phyloP scores from a whole-genome alignment of 371 early-diverging fungal species.

The Apophysomyces sp. region DNA sequence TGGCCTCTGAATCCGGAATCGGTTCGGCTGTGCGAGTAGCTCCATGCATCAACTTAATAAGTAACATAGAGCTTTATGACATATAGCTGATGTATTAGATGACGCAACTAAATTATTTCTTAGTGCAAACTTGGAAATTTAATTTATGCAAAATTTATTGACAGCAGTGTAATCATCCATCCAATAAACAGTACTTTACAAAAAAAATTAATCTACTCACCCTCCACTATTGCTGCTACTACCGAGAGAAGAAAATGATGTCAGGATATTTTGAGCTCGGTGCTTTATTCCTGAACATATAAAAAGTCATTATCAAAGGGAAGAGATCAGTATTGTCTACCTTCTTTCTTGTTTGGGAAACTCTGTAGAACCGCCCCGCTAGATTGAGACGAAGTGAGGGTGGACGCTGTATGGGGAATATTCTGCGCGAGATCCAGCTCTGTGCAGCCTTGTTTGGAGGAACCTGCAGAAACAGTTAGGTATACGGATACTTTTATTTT shows the following conservation, averaged over 20 bases:
- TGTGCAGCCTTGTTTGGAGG: conserved; percentile 27
- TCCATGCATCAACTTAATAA: too few relatives aligned
- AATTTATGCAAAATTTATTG: too few relatives aligned
- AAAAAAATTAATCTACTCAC: not conserved
- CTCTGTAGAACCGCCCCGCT: conserved; percentile 1
- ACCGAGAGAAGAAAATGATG: conserved; percentile 23
- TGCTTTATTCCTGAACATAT: conserved; percentile 14
- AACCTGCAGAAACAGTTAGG: not conserved
- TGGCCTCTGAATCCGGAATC: too few relatives aligned
- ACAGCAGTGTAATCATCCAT: too few relatives aligned
- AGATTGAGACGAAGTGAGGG: not conserved
- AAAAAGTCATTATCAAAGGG: not conserved
- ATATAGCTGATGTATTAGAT: too few relatives aligned
- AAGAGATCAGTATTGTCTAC: not conserved
- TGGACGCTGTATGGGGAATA: not conserved
- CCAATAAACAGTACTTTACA: too few relatives aligned
- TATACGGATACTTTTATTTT: not conserved
- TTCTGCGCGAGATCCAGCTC: conserved; percentile 37
- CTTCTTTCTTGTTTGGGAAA: conserved; percentile 3
- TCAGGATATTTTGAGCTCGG: conserved; percentile 27
- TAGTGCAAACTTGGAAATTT: too few relatives aligned
- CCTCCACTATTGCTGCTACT: not conserved
- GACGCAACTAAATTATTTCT: too few relatives aligned
- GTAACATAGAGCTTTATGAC: too few relatives aligned
- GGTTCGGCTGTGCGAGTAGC: too few relatives aligned